Evolutionary conservation across 1,284 basidiomycete species (phyloP).

Genomic region (Coniferiporia weirii): DNA sequence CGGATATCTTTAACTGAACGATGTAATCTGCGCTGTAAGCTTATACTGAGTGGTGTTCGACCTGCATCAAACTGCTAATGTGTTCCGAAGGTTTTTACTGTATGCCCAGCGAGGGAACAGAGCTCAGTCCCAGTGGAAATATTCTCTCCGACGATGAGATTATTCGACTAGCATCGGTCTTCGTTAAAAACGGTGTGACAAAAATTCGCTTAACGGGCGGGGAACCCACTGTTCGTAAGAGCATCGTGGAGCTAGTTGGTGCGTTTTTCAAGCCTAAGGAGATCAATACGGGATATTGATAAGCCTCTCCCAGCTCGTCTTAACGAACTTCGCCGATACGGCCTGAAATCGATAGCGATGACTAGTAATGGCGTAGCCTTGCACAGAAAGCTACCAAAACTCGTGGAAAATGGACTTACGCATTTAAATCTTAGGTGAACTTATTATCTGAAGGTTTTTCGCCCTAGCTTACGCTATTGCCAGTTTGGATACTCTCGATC

Average conservation of each 20-base stretch:
- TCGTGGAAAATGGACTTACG: conserved; percentile 71
- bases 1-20: conserved; percentile 82
- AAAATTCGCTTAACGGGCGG: conserved; percentile 88
- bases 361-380: conserved; percentile 81
- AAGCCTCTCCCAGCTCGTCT: conserved; percentile 40
- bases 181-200: conserved; percentile 77
- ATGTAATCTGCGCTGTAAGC: conserved; percentile 80
- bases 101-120: conserved; percentile 81
- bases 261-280: conserved; percentile 22
- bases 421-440: conserved; percentile 76
- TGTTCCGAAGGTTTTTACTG: conserved; percentile 71
- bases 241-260: conserved; percentile 72
- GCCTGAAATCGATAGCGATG: conserved; percentile 77
- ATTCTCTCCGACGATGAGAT: conserved; percentile 77
- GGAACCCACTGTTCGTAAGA: conserved; percentile 81
- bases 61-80: background rate
- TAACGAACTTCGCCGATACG: conserved; percentile 49
- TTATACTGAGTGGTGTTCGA: background rate
- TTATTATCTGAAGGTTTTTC: background rate
- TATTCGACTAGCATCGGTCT: conserved; percentile 67
- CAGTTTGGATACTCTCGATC: conserved; percentile 83
- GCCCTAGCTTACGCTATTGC: background rate
- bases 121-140: conserved; percentile 64
- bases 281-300: conserved; percentile 15
- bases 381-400: conserved; percentile 61